Conservation (phyloP, 768 basidiomycete species). For the Rhodotorula kratochvilovae region DNA sequence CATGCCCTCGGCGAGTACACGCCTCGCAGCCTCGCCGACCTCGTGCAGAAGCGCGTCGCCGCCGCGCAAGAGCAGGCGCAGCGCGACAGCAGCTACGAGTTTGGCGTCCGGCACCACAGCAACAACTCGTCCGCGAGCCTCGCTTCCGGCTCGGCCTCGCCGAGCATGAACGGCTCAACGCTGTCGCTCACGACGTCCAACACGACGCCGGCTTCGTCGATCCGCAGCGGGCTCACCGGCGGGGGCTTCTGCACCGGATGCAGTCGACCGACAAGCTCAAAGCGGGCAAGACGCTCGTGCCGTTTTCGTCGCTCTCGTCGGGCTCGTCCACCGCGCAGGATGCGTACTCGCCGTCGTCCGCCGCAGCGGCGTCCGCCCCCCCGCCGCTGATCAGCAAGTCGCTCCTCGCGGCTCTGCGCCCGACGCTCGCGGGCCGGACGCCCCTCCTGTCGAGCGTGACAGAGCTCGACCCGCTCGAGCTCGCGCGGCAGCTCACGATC, state of each 20-base stretch:
- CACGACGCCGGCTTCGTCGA: not conserved
- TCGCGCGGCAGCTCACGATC: constrained; percentile 87
- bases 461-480: constrained; percentile 89
- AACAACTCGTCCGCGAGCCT: constrained; percentile 20
- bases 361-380: constrained; percentile 53
- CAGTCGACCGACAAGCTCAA: constrained; percentile 40
- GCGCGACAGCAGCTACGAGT: constrained; percentile 7
- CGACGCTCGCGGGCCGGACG: constrained; percentile 49
- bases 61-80: constrained; percentile 4
- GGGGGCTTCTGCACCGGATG: constrained; percentile 5
- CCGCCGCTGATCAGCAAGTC: constrained; percentile 80
- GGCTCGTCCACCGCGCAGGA: constrained; percentile 3
- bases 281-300: constrained; percentile 33
- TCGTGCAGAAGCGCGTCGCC: constrained; percentile 43
- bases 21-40: constrained; percentile 47
- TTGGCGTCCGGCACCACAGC: not conserved
- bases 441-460: constrained; percentile 59
- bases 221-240: not conserved
- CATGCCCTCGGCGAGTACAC: constrained; percentile 47
- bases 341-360: constrained; percentile 45
- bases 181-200: not conserved
- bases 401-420: constrained; percentile 62
- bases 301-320: constrained; percentile 7
- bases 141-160: not conserved
- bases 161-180: constrained; percentile 11